phyloP scores from a whole-genome alignment of 2,329 filamentous ascomycete genomes.

The Xylariaceae sp. region DNA sequence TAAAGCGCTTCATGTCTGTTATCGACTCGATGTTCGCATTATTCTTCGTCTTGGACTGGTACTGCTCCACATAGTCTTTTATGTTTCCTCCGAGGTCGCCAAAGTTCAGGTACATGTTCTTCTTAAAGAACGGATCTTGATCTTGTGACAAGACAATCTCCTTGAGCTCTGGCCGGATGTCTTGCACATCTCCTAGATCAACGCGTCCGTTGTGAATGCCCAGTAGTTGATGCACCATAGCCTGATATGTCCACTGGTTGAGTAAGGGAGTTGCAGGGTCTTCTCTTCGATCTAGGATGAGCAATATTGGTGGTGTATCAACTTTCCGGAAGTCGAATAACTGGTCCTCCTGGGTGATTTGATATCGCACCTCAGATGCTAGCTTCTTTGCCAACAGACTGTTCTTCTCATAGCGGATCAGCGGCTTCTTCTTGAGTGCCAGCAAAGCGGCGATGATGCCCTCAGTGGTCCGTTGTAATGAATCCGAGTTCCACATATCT shows the following conservation, averaged over 20 bases:
- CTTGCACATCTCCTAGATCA: slow-evolving; percentile 82
- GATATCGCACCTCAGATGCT: slow-evolving; percentile 88
- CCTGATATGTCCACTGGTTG: slow-evolving; percentile 99
- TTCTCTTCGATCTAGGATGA: slow-evolving; percentile 89
- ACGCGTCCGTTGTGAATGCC: slow-evolving; percentile 96
- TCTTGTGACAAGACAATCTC: slow-evolving; percentile 97
- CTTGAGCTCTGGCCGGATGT: slow-evolving; percentile 83
- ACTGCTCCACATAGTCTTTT: slow-evolving; percentile 98
- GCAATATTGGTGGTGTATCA: slow-evolving; percentile 90
- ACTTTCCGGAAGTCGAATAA: slow-evolving; percentile 95
- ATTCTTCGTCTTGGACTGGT: slow-evolving; percentile 96
- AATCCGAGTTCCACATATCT: slow-evolving; percentile 90
- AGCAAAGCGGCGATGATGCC: slow-evolving; percentile 84
- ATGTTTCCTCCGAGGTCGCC: slow-evolving; percentile 94
- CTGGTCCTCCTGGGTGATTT: slow-evolving; percentile 94
- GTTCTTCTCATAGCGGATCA: slow-evolving; percentile 92
- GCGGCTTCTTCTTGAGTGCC: slow-evolving; percentile 93
- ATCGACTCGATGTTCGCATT: slow-evolving; percentile 97
- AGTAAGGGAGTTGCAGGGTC: slow-evolving; percentile 94
- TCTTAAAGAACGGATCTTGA: slow-evolving; percentile 97
- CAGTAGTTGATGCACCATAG: slow-evolving; percentile 98
- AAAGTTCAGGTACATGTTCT: slow-evolving; percentile 99
- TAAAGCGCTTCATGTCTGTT: slow-evolving; percentile 98
- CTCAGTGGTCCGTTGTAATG: slow-evolving; percentile 85
- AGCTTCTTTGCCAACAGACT: slow-evolving; percentile 91